A percentile compares a stretch with the other conserved stretches of the same genome.
Conservation (phyloP, 345 rosid species). For the Trapa bicornis region DNA sequence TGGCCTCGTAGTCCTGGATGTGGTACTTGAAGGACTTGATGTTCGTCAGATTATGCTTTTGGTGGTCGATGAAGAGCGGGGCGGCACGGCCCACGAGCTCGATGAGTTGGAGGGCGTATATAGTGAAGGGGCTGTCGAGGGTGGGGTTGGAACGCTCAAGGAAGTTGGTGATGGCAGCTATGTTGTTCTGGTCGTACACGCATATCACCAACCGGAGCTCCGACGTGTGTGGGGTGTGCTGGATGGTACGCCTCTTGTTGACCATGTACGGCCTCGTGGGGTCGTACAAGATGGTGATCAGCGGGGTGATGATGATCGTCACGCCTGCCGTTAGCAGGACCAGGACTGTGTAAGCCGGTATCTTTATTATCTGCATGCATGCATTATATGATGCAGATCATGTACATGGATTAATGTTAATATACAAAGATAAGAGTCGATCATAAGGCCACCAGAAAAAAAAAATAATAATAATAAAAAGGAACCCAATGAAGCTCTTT, state of each 20-base stretch:
- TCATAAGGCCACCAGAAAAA: no score
- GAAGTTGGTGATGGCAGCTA: slow-evolving; percentile 34
- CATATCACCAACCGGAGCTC: slow-evolving; percentile 37
- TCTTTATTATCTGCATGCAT: slow-evolving; percentile 21
- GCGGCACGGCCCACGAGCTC: slow-evolving; percentile 47
- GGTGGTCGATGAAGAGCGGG: slow-evolving; percentile 42
- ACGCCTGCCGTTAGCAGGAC: slow-evolving; percentile 20
- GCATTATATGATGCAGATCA: background rate
- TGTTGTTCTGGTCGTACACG: slow-evolving; percentile 28
- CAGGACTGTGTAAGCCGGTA: slow-evolving; percentile 29
- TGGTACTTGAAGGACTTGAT: slow-evolving; percentile 5
- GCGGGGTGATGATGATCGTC: slow-evolving; percentile 27
- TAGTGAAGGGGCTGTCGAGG: slow-evolving; percentile 17
- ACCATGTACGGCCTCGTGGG: slow-evolving; percentile 60
- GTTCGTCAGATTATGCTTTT: background rate
- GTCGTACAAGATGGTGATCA: slow-evolving; percentile 51
- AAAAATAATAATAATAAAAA: no score
- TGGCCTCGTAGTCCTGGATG: slow-evolving; percentile 10
- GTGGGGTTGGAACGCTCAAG: slow-evolving; percentile 52
- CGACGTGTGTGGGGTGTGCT: slow-evolving; percentile 37
- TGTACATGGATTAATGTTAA: background rate
- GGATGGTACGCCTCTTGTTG: slow-evolving; percentile 62
- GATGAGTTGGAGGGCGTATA: slow-evolving; percentile 47
- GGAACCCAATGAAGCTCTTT: no score
- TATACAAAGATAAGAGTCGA: no score